These are phyloP conservation scores for Trichophyton verrucosum DNA, from an alignment of 2,329 filamentous ascomycete genomes.

Conservation along the genomic window DNA sequence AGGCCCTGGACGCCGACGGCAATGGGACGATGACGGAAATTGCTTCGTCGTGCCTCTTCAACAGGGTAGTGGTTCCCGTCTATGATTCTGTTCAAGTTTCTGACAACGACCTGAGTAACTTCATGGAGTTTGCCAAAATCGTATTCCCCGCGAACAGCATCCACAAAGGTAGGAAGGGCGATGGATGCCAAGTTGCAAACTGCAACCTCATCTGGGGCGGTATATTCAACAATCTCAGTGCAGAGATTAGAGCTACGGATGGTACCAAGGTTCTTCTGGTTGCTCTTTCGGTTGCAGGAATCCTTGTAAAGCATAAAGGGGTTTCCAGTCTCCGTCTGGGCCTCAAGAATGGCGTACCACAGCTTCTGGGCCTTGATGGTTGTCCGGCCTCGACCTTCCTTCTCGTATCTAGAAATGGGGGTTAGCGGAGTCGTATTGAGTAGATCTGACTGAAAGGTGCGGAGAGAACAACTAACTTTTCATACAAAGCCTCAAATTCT, in stretches of 20 bases:
- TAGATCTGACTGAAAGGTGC: background rate
- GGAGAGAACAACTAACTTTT: slow-evolving; percentile 36
- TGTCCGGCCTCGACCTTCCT: slow-evolving; percentile 72
- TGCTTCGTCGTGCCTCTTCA: slow-evolving; percentile 82
- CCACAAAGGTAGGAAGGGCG: slow-evolving; percentile 79
- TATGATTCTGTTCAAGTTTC: slow-evolving; percentile 96
- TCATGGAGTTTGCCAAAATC: slow-evolving; percentile 97
- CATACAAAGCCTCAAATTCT: slow-evolving; percentile 90
- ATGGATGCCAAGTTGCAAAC: slow-evolving; percentile 97
- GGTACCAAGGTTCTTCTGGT: slow-evolving; percentile 98
- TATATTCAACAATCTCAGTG: slow-evolving; percentile 98
- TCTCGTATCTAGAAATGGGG: slow-evolving; percentile 57
- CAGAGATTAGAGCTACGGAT: slow-evolving; percentile 98
- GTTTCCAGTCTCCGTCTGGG: slow-evolving; percentile 97
- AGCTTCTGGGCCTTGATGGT: slow-evolving; percentile 97
- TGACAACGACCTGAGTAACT: slow-evolving; percentile 80
- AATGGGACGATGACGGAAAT: slow-evolving; percentile 92
- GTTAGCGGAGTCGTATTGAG: slow-evolving; percentile 8
- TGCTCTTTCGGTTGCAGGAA: slow-evolving; percentile 95
- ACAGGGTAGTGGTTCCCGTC: slow-evolving; percentile 99
- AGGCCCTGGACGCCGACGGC: slow-evolving; percentile 96
- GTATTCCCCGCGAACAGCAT: slow-evolving; percentile 71
- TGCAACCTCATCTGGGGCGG: slow-evolving; percentile 90
- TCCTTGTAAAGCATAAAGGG: slow-evolving; percentile 99
- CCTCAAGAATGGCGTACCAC: slow-evolving; percentile 96